Evolutionary conservation across 176 grass and related monocot genomes (phyloP).

Genomic region (Triticum timopheevii): DNA sequence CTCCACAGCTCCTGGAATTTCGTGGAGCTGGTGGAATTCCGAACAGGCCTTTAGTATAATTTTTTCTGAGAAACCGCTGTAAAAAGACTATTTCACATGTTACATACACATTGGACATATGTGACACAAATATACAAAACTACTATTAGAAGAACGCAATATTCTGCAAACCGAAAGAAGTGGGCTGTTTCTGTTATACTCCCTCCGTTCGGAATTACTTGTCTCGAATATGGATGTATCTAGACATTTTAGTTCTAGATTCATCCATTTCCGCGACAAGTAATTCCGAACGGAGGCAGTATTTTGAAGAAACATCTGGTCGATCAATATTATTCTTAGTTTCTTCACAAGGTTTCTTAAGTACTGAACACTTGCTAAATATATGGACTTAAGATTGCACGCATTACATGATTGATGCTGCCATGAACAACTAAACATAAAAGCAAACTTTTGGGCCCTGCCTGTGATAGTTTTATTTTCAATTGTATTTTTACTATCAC

Average conservation of each 20-base stretch:
- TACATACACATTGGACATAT: not conserved
- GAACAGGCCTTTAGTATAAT: not conserved
- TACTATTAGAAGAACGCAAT: not conserved
- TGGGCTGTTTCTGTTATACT: not conserved
- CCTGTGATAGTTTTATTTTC: not conserved
- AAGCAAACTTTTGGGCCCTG: not conserved
- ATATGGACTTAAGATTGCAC: not conserved
- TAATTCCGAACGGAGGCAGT: too few species aligned
- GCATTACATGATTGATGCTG: conserved; percentile 12
- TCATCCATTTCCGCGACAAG: too few species aligned
- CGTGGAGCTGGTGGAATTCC: too few species aligned
- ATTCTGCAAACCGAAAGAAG: not conserved
- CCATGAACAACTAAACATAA: conserved; percentile 9
- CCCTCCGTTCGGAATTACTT: too few species aligned
- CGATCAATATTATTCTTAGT: not conserved
- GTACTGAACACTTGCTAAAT: not conserved
- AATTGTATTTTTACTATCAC: not conserved
- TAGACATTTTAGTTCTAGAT: too few species aligned
- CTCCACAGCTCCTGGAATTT: too few species aligned
- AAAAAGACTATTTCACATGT: conserved; percentile 1
- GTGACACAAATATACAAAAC: not conserved
- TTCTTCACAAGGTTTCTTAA: not conserved
- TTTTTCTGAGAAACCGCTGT: not conserved
- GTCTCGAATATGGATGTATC: too few species aligned
- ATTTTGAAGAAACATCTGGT: not conserved